phyloP scores from a whole-genome alignment of 2,329 filamentous ascomycete genomes.

The Colletotrichum australisinense region DNA sequence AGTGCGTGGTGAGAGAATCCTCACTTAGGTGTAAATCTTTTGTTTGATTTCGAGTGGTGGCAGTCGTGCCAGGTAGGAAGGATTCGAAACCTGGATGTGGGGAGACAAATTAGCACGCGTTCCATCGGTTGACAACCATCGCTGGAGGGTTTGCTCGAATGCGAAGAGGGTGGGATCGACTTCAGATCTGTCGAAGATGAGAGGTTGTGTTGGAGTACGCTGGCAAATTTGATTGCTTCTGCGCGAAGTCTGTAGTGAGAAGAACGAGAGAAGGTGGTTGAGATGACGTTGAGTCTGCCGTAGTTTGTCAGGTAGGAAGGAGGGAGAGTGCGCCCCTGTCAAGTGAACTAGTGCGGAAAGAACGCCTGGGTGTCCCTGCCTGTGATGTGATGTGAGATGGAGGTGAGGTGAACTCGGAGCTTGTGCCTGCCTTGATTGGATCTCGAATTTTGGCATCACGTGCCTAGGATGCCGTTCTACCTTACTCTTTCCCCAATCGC shows the following conservation, averaged over 20 bases:
- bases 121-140: neutral
- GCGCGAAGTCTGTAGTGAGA: neutral
- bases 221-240: neutral
- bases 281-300: slow-evolving; percentile 22
- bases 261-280: neutral
- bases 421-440: neutral
- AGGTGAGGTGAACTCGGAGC: neutral
- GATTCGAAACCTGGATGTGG: neutral
- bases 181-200: neutral
- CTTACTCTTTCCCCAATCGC: neutral
- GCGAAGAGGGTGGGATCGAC: neutral
- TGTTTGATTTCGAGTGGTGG: neutral
- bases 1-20: too few species aligned
- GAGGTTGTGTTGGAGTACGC: neutral
- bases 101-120: neutral
- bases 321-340: neutral
- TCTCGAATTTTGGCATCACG: neutral
- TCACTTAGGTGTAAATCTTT: neutral
- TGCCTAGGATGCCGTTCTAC: neutral
- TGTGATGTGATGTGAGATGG: neutral
- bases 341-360: neutral
- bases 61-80: neutral
- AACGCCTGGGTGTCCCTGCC: slow-evolving; percentile 1
- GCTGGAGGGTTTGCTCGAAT: neutral
- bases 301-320: neutral